Percentiles rank a stretch among this genome's conserved stretches.
Conservation (phyloP, 2,329 filamentous ascomycete species). For the Colletotrichum sp. region DNA sequence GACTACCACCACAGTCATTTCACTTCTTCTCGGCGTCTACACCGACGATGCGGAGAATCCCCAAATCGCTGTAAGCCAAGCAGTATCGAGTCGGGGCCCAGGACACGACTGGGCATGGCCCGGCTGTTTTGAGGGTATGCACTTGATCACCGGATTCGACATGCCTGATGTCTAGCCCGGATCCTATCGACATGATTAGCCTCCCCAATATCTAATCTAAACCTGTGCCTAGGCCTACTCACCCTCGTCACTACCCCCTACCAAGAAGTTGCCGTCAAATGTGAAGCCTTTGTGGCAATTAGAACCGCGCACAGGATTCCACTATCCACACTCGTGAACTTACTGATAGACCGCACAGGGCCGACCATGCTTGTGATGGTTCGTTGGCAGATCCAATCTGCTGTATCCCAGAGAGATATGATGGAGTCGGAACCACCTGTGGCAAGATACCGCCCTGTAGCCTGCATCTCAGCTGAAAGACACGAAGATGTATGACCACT, state of each 20-base stretch:
- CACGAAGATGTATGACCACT: conserved; percentile 78
- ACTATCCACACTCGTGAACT: conserved; percentile 27
- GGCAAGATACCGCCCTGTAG: conserved; percentile 73
- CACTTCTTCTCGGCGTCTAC: conserved; percentile 54
- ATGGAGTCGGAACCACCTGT: conserved; percentile 79
- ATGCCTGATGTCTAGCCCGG: conserved; percentile 73
- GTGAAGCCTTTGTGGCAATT: conserved; percentile 63
- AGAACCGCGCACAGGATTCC: background rate
- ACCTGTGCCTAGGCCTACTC: conserved; percentile 25
- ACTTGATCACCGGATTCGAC: conserved; percentile 77
- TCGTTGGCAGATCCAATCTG: conserved; percentile 76
- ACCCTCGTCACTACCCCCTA: conserved; percentile 77
- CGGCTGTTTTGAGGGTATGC: conserved; percentile 72
- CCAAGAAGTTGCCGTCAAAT: conserved; percentile 78
- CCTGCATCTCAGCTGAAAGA: conserved; percentile 71
- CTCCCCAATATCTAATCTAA: background rate
- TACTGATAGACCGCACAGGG: conserved; percentile 72
- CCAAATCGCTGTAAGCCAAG: conserved; percentile 75
- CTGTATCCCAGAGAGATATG: conserved; percentile 79
- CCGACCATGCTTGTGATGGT: conserved; percentile 74
- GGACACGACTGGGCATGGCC: conserved; percentile 69
- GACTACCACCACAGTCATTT: background rate
- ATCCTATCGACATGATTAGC: conserved; percentile 39
- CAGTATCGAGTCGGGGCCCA: conserved; percentile 81
- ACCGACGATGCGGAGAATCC: conserved; percentile 72